These are phyloP conservation scores for Pyrenula massariospora DNA, from an alignment of 495 filamentous ascomycete species.

Conservation along the genomic window DNA sequence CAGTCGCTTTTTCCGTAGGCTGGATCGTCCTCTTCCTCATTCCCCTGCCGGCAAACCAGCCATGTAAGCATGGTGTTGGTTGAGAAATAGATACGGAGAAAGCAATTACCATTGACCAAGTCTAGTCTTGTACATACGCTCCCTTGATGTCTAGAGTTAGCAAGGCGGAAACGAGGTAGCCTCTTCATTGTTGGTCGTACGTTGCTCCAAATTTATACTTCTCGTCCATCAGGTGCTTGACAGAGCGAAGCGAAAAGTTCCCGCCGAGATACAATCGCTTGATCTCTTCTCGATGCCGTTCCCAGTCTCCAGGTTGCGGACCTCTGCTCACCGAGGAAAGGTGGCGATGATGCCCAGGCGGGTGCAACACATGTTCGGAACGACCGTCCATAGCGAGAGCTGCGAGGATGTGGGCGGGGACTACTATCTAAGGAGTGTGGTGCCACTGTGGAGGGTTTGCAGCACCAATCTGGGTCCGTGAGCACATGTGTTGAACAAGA, in stretches of 20 bases:
- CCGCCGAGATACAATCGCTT: neutral
- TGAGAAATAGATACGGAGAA: too few relatives aligned
- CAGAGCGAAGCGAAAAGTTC: neutral
- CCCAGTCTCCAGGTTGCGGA: neutral
- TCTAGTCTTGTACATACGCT: constrained; percentile 1
- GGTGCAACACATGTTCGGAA: neutral
- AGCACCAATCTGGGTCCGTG: too few relatives aligned
- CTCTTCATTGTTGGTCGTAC: neutral
- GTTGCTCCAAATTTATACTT: neutral
- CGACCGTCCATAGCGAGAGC: neutral
- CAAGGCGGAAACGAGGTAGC: neutral
- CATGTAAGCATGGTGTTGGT: neutral
- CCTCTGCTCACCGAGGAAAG: neutral
- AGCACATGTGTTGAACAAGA: too few relatives aligned
- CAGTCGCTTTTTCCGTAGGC: neutral
- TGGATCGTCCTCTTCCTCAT: neutral
- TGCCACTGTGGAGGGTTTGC: too few relatives aligned
- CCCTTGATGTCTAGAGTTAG: neutral
- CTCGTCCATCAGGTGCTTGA: neutral
- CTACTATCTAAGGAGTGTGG: too few relatives aligned
- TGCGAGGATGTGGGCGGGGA: too few relatives aligned
- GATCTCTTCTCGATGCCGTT: neutral
- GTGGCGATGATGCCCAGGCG: neutral
- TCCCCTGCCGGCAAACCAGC: neutral
- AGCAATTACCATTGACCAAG: neutral